Percentiles rank a stretch among this genome's conserved stretches.
These are phyloP conservation scores for Ceratocystis diversiconidia DNA, from an alignment of 2,329 filamentous ascomycete species.

Conservation along the genomic window DNA sequence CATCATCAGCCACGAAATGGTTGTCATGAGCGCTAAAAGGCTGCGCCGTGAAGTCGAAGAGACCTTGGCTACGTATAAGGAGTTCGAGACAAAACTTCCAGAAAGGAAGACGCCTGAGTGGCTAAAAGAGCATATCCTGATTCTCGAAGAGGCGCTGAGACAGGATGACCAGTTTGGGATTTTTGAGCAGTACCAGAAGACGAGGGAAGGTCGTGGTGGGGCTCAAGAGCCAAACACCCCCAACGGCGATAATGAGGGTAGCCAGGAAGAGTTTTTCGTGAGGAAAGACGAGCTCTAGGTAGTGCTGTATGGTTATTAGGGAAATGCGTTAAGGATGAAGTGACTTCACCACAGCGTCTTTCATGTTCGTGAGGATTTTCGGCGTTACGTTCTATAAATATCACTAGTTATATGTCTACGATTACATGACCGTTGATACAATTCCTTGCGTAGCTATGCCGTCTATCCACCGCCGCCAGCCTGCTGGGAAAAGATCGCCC, in stretches of 20 bases:
- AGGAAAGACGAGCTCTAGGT: constrained; percentile 34
- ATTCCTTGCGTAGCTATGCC: too few relatives aligned
- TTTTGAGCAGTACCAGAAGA: constrained; percentile 4
- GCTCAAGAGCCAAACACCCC: background rate
- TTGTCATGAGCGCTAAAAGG: constrained; percentile 37
- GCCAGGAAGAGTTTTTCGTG: constrained; percentile 38
- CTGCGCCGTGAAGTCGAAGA: constrained; percentile 8
- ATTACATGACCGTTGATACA: too few relatives aligned
- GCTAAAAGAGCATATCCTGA: constrained; percentile 9
- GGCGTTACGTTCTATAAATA: background rate
- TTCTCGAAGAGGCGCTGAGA: constrained; percentile 49
- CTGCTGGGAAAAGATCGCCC: background rate
- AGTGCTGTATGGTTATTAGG: background rate
- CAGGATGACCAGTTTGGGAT: constrained; percentile 29
- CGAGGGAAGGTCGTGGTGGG: background rate
- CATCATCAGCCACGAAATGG: constrained; percentile 52
- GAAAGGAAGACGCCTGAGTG: constrained; percentile 18
- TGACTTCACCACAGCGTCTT: background rate
- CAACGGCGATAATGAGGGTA: constrained; percentile 26
- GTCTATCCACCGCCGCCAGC: too few relatives aligned
- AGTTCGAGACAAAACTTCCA: constrained; percentile 23
- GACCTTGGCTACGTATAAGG: constrained; percentile 16
- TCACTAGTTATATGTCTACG: too few relatives aligned
- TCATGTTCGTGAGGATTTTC: background rate
- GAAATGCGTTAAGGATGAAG: background rate